Conservation (phyloP, 306 rosid species). For the Prunus campanulata region DNA sequence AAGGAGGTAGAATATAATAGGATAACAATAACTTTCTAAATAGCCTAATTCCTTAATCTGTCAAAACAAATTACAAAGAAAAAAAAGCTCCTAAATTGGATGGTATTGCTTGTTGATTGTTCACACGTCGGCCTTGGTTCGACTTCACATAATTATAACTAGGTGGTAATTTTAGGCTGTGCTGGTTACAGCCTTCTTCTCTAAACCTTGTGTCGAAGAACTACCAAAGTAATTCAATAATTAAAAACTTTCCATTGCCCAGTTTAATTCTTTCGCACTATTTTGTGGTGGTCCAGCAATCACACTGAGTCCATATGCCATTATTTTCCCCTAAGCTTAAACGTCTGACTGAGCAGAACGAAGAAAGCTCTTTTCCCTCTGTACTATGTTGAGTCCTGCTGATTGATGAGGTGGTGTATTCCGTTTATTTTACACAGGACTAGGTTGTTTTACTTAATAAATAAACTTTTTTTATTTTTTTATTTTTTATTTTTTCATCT, state of each 20-base stretch:
- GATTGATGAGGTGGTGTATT: not conserved
- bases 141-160: not conserved
- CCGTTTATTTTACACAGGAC: not conserved
- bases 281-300: not conserved
- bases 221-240: not conserved
- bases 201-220: not conserved
- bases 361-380: not conserved
- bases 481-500: not conserved
- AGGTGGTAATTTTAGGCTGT: not conserved
- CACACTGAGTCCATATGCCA: not conserved
- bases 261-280: not conserved
- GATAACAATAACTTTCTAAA: not conserved
- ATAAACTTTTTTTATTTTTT: not conserved
- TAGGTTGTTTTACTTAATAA: not conserved
- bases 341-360: not conserved
- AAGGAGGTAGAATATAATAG: not conserved
- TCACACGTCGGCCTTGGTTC: too few relatives aligned
- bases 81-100: not conserved
- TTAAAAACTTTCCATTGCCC: not conserved
- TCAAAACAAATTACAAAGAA: not conserved
- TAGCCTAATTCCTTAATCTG: not conserved
- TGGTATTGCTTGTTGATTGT: not conserved
- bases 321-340: not conserved
- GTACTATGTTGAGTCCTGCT: not conserved
- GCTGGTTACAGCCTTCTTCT: not conserved